Evolutionary conservation across 106 monocot genomes (phyloP), one percentile per base, ranked within the genome.

Genomic region (Posidonia australis): DNA sequence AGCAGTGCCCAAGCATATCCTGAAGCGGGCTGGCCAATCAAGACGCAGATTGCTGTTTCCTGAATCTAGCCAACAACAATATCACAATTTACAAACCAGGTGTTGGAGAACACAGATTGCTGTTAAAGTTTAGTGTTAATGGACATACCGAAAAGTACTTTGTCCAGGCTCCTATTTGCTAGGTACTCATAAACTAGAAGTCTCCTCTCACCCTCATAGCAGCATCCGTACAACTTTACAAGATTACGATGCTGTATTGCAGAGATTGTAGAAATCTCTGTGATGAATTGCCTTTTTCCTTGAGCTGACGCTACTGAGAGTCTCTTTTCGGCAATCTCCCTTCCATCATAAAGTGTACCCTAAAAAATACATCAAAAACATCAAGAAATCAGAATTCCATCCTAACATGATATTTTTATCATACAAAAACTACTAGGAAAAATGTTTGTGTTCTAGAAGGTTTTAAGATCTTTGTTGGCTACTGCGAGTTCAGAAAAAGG

Each of bases 221-320:
- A 96, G 68, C 94, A 96, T 32, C 94, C 94, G 72, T 80, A 80
- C 27, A 96, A 60, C 42, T 70, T 86, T 65, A 96, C 94, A 16
- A 96, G 78, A 55, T 84, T 90, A 14, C 84, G 70, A 30, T 96
- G 90, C 56, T 96, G 94, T 19, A 96, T 86, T 36, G 80, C 69
- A 18, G 94, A 96, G 53, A 96, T 96, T 0, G 80, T 90, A 19
- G 75, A 86, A 54, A 96, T 90, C 67, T 96, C 94, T 44, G 94
- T 72, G 63, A 84, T 55, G 54, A 96, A 96, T 62, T 96, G 83
- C 5, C 54, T 63, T 63, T 90, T 96, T 58, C 90, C 94, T 60
- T 96, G 90, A 57, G 67, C 71, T 28, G 86, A 90, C 42, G 79
- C 18, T 46, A 78, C 84, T 54, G 78, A 81, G 36, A 96, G 78